phyloP scores from a whole-genome alignment of 352 stramenopile genomes.

The Pythium biforme region DNA sequence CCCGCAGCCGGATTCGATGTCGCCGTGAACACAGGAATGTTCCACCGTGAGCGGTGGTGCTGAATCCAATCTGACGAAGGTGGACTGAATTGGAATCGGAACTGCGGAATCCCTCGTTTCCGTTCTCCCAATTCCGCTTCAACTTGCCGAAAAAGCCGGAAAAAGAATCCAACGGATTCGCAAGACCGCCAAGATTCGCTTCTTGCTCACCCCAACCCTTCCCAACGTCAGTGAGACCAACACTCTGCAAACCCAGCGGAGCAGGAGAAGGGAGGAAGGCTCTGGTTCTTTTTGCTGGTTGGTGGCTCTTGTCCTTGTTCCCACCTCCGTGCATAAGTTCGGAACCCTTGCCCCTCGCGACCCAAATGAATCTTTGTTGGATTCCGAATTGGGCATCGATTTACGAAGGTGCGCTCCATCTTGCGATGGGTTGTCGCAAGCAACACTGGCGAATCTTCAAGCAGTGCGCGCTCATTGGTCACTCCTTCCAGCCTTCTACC shows the following conservation, averaged over 20 bases:
- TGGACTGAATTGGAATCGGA: background rate
- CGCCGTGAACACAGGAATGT: background rate
- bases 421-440: conserved; percentile 23
- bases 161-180: conserved; percentile 28
- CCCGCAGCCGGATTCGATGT: background rate
- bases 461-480: conserved; percentile 14
- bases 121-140: background rate
- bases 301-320: background rate
- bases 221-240: conserved; percentile 2
- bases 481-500: background rate
- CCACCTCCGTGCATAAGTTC: conserved; percentile 10
- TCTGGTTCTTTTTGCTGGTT: conserved; percentile 17
- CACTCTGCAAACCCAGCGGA: conserved; percentile 10
- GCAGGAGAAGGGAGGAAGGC: background rate
- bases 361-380: conserved; percentile 21
- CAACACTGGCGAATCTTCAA: conserved; percentile 21
- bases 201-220: conserved; percentile 3
- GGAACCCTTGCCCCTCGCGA: conserved; percentile 14
- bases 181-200: conserved; percentile 15
- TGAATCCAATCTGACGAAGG: background rate
- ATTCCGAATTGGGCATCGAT: conserved; percentile 8
- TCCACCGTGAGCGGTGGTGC: background rate
- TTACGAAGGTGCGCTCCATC: conserved; percentile 15
- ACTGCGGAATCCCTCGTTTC: background rate
- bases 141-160: conserved; percentile 10